Percentiles rank a stretch among this genome's conserved stretches.
Evolutionary conservation across 768 basidiomycete genomes (phyloP).

Genomic region (Mrakia frigida): DNA sequence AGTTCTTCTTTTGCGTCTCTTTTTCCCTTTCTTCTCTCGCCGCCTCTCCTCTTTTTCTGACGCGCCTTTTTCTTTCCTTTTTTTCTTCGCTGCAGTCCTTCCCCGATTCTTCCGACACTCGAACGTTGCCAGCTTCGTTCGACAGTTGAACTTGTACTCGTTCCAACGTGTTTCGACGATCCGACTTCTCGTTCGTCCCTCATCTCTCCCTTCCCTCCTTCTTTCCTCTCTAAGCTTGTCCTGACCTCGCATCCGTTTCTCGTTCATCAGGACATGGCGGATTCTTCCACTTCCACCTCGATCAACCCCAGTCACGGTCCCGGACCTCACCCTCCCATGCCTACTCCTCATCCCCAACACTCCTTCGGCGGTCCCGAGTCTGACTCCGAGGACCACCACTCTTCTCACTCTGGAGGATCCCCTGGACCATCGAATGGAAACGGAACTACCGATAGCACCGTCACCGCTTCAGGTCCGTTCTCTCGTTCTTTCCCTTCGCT

Average conservation of each 20-base stretch:
- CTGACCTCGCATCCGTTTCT: background rate
- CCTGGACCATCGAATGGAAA: background rate
- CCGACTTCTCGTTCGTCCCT: constrained; percentile 28
- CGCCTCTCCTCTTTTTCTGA: background rate
- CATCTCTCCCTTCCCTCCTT: background rate
- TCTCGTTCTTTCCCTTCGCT: background rate
- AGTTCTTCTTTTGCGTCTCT: background rate
- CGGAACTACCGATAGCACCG: background rate
- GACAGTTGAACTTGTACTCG: constrained; percentile 33
- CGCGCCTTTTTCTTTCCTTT: background rate
- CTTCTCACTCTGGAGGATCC: constrained; percentile 18
- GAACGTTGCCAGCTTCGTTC: constrained; percentile 33
- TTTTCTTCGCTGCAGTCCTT: constrained; percentile 22
- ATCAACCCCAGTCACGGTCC: constrained; percentile 15
- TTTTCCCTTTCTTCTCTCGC: background rate
- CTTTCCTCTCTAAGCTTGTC: too few relatives aligned
- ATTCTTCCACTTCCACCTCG: constrained; percentile 24
- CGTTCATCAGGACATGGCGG: constrained; percentile 28
- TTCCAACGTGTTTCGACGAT: constrained; percentile 33
- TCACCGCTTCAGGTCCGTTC: constrained; percentile 17
- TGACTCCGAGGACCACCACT: constrained; percentile 18
- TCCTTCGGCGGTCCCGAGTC: constrained; percentile 7
- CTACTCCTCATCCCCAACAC: background rate
- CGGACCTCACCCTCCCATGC: background rate
- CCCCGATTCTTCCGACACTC: constrained; percentile 35